phyloP scores from a whole-genome alignment of 208 protist genomes.

The Acanthamoeba culbertsoni region DNA sequence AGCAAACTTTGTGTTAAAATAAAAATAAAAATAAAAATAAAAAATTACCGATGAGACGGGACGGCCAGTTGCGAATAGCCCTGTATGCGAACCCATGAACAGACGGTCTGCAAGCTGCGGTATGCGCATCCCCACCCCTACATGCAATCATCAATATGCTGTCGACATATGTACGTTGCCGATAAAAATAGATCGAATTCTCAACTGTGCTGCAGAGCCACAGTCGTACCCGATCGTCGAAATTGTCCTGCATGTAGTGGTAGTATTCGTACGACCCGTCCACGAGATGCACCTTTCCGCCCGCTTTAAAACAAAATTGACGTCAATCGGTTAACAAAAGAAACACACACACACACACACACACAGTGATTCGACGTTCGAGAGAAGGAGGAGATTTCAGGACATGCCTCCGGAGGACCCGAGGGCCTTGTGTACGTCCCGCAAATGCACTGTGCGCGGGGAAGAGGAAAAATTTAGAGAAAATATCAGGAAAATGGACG shows the following conservation, averaged over 20 bases:
- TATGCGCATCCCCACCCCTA: slow-evolving; percentile 96
- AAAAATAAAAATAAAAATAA: neutral
- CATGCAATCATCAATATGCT: neutral
- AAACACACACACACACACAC: neutral
- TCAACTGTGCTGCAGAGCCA: neutral
- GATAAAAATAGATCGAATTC: neutral
- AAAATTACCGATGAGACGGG: slow-evolving; percentile 55
- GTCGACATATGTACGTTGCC: neutral
- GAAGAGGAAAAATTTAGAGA: neutral
- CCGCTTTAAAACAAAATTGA: neutral
- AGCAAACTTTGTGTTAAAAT: neutral
- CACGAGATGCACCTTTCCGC: slow-evolving; percentile 69
- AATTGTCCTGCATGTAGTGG: slow-evolving; percentile 93
- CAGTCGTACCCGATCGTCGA: slow-evolving; percentile 81
- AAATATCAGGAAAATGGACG: neutral
- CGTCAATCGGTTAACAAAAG: neutral
- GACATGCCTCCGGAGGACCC: slow-evolving; percentile 53
- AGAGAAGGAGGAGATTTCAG: neutral
- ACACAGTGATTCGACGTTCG: no score
- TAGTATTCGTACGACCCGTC: slow-evolving; percentile 92
- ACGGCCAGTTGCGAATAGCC: slow-evolving; percentile 29
- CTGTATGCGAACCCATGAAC: slow-evolving; percentile 75
- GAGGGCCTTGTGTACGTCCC: slow-evolving; percentile 1
- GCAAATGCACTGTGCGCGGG: neutral
- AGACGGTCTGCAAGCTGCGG: slow-evolving; percentile 85